Conservation (phyloP, 2,329 filamentous ascomycete genomes). For the Fusarium subtropicale region DNA sequence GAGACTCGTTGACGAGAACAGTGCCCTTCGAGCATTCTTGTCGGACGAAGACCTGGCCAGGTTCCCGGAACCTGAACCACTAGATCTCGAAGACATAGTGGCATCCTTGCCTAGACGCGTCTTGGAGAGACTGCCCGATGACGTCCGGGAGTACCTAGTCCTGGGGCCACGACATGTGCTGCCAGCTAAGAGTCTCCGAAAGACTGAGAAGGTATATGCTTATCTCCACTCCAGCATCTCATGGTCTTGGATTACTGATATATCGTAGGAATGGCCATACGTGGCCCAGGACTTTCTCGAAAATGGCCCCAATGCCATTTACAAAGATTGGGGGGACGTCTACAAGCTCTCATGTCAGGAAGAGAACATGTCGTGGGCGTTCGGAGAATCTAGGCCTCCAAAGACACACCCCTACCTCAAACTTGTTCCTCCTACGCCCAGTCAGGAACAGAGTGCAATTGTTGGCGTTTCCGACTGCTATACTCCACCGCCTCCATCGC, state of each 20-base stretch:
- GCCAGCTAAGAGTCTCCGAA: background rate
- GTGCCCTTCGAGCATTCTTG: background rate
- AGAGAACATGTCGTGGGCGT: slow-evolving; percentile 35
- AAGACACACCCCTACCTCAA: slow-evolving; percentile 31
- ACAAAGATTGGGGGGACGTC: slow-evolving; percentile 14
- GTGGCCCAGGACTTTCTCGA: background rate
- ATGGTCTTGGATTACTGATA: background rate
- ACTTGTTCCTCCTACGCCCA: slow-evolving; percentile 5
- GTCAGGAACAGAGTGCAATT: background rate
- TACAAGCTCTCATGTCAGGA: slow-evolving; percentile 36
- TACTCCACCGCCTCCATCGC: background rate
- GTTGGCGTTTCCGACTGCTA: background rate
- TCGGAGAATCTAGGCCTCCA: background rate
- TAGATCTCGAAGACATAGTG: background rate
- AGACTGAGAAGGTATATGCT: slow-evolving; percentile 20
- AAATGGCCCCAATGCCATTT: background rate
- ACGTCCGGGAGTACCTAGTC: background rate
- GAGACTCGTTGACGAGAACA: background rate
- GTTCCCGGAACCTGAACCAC: background rate
- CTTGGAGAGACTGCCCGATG: background rate
- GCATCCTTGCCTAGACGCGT: background rate
- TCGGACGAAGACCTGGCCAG: background rate
- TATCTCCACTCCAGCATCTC: fast-evolving
- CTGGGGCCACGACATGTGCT: background rate
- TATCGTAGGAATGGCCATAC: slow-evolving; percentile 21